phyloP scores from a whole-genome alignment of 148 eudicot genomes.

The Rhododendron kiyosumense region DNA sequence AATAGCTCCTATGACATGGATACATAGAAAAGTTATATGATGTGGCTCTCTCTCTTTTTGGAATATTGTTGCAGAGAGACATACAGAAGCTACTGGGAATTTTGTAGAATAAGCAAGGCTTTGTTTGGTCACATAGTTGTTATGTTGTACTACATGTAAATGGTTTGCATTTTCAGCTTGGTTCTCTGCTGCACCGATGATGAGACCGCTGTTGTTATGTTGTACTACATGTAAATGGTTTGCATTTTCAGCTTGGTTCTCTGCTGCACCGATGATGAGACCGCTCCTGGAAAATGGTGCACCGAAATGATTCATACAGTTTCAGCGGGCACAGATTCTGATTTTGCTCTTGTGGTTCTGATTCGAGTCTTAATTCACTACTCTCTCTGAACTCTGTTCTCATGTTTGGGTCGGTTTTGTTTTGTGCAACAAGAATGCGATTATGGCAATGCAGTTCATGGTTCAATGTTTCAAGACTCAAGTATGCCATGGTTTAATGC shows the following conservation, averaged over 20 bases:
- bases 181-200: background rate
- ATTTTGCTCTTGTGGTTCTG: background rate
- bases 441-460: background rate
- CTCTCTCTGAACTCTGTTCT: background rate
- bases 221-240: background rate
- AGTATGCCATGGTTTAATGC: background rate
- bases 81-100: constrained; percentile 47
- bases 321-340: background rate
- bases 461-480: background rate
- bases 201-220: too few relatives aligned
- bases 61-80: constrained; percentile 49
- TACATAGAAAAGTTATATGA: background rate
- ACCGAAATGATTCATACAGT: background rate
- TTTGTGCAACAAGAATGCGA: background rate
- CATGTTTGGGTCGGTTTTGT: background rate
- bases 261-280: background rate
- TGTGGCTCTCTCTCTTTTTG: background rate
- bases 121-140: background rate
- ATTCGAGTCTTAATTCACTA: background rate
- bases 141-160: background rate
- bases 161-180: background rate
- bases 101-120: background rate
- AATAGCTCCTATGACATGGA: too few relatives aligned
- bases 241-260: background rate
- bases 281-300: background rate